Conservation (phyloP, 2,329 filamentous ascomycete species). For the Diaporthe vaccinii region DNA sequence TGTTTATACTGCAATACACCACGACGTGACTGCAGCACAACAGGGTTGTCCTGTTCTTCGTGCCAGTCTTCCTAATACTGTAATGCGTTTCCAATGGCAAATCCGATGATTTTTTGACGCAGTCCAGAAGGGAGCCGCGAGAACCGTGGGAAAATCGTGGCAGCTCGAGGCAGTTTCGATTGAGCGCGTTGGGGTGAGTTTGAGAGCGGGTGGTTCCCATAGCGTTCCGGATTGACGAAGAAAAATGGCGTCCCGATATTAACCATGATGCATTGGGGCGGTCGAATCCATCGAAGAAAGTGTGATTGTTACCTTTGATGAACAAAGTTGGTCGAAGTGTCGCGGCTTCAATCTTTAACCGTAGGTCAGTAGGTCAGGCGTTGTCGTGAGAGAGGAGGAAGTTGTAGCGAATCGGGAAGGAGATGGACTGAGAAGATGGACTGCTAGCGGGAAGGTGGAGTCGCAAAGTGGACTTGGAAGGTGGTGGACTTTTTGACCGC, state of each 20-base stretch:
- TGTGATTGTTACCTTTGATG: not conserved
- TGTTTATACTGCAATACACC: not conserved
- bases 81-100: rapidly evolving
- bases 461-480: too few species aligned
- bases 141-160: too few species aligned
- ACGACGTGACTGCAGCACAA: not conserved
- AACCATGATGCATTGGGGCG: not conserved
- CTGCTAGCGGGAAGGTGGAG: too few species aligned
- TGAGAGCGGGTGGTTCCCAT: not conserved
- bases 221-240: not conserved
- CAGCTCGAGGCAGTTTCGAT: too few species aligned
- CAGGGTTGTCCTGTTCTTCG: not conserved
- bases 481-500: too few species aligned
- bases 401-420: not conserved
- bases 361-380: too few species aligned
- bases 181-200: too few species aligned
- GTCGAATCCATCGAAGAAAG: not conserved
- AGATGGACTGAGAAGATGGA: not conserved
- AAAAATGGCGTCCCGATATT: not conserved
- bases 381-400: not conserved
- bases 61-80: not conserved
- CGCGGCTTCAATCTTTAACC: not conserved
- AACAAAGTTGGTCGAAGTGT: not conserved
- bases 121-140: too few species aligned
- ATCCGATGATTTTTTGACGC: not conserved